phyloP scores from a whole-genome alignment of 169 alveolate species.

The Plasmodium reichenowi region DNA sequence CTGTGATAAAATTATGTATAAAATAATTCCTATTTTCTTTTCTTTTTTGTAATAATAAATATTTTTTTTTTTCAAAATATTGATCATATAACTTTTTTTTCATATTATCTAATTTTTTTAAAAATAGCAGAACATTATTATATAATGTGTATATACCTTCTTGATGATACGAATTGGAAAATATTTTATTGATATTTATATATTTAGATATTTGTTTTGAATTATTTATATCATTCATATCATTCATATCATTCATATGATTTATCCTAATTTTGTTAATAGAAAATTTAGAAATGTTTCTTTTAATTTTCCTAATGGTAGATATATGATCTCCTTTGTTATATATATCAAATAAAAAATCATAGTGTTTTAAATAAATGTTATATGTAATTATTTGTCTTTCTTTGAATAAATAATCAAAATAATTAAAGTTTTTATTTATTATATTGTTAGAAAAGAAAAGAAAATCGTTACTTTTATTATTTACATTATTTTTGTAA shows the following conservation, averaged over 20 bases:
- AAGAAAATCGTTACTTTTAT: too few species aligned
- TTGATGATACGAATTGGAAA: conserved; percentile 17
- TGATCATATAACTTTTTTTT: conserved; percentile 23
- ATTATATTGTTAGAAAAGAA: not conserved
- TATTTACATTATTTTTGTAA: too few species aligned
- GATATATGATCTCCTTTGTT: conserved; percentile 4
- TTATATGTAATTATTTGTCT: conserved; percentile 15
- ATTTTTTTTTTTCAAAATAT: conserved; percentile 11
- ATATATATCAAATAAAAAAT: conserved; percentile 33
- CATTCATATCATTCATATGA: not conserved
- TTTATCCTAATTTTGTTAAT: conserved; percentile 14
- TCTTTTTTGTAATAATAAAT: not conserved
- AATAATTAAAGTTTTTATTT: conserved; percentile 26
- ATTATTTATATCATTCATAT: not conserved
- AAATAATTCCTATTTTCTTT: conserved; percentile 1
- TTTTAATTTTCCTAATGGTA: conserved; percentile 7
- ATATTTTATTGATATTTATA: not conserved
- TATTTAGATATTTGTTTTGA: conserved; percentile 4
- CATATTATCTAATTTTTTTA: conserved; percentile 23
- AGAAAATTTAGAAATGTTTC: not conserved
- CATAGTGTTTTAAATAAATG: conserved; percentile 13
- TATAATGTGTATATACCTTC: conserved; percentile 15
- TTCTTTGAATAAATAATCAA: conserved; percentile 13
- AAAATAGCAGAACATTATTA: conserved; percentile 20
- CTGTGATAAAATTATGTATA: not conserved